These are phyloP conservation scores for Eimeria falciformis DNA, from an alignment of 169 alveolate species.

Conservation along the genomic window DNA sequence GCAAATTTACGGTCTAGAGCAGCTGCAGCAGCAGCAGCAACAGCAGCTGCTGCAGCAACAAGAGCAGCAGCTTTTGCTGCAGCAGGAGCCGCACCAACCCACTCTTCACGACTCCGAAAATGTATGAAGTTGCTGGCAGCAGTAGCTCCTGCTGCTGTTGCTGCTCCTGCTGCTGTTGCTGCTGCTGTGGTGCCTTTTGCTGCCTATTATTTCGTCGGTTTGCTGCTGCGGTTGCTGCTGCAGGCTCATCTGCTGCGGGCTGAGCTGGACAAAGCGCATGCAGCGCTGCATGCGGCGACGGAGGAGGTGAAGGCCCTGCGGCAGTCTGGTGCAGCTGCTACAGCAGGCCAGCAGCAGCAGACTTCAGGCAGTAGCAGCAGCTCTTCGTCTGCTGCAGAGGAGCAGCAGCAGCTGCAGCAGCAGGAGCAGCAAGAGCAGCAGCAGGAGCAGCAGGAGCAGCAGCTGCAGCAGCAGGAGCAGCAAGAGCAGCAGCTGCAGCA, in stretches of 20 bases:
- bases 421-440: background rate
- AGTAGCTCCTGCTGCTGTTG: too few relatives aligned
- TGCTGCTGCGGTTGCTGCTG: background rate
- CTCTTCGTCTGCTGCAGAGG: background rate
- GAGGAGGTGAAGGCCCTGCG: background rate
- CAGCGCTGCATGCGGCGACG: background rate
- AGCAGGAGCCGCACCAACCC: background rate
- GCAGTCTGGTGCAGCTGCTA: constrained; percentile 5
- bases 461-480: background rate
- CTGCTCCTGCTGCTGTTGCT: background rate
- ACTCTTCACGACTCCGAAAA: background rate
- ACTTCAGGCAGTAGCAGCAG: background rate
- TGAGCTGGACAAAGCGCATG: background rate
- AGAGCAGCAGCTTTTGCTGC: background rate
- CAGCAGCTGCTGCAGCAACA: background rate
- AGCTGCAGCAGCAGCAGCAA: constrained; percentile 28
- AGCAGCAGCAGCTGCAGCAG: background rate
- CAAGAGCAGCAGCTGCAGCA: constrained; percentile 12
- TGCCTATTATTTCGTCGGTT: too few relatives aligned
- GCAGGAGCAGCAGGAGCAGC: background rate
- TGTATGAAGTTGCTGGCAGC: too few relatives aligned
- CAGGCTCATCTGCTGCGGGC: background rate
- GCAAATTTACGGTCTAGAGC: background rate
- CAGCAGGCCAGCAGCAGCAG: background rate
- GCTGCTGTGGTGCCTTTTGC: background rate